phyloP scores from a whole-genome alignment of 495 filamentous ascomycete species.

The Daldinia bambusicola region DNA sequence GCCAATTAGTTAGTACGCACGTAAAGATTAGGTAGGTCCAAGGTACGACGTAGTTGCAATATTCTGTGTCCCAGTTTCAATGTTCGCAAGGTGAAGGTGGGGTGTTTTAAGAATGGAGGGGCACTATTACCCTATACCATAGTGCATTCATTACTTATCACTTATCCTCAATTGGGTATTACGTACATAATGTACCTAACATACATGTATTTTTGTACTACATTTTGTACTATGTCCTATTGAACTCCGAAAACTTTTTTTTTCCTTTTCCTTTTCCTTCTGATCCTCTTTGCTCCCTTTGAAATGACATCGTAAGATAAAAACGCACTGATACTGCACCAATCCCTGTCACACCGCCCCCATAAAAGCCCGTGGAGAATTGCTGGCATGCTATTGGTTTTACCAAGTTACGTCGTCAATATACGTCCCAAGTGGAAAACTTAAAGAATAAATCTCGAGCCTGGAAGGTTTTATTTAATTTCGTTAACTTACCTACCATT shows the following conservation, averaged over 20 bases:
- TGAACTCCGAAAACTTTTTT: slow-evolving; percentile 1
- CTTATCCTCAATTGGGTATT: slow-evolving; percentile 18
- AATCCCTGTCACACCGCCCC: slow-evolving; percentile 22
- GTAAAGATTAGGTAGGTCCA: background rate
- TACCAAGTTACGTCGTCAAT: no score
- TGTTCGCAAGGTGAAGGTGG: slow-evolving; percentile 1
- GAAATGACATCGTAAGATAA: slow-evolving; percentile 28
- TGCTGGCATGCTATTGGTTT: slow-evolving; percentile 13
- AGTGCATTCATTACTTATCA: slow-evolving; percentile 1
- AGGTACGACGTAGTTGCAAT: background rate
- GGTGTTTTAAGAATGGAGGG: slow-evolving; percentile 9
- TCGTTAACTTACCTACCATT: background rate
- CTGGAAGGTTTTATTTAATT: background rate
- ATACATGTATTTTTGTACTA: background rate
- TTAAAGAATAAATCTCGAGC: no score
- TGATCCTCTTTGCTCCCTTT: background rate
- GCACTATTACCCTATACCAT: slow-evolving; percentile 9
- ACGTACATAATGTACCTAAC: background rate
- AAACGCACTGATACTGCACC: slow-evolving; percentile 18
- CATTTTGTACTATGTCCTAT: background rate
- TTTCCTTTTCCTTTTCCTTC: slow-evolving; percentile 2
- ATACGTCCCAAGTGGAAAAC: no score
- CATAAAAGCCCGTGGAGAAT: slow-evolving; percentile 17
- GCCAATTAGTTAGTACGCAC: background rate
- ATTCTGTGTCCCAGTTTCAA: background rate